Evolutionary conservation across 306 rosid genomes (phyloP), one percentile per base, ranked within the genome.

Genomic region (Begonia masoniana): DNA sequence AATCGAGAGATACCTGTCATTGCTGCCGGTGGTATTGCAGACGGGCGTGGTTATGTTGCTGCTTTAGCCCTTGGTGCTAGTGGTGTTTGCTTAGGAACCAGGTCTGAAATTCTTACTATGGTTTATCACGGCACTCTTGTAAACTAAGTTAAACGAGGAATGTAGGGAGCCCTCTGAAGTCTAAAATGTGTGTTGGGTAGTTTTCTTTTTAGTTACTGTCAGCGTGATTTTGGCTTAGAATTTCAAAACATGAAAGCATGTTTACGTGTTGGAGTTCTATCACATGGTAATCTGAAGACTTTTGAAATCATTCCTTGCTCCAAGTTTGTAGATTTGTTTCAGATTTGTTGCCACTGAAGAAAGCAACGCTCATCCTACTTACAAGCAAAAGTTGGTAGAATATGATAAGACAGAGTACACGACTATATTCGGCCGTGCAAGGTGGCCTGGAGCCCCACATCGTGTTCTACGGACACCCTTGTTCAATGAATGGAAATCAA

Each of bases 61-160:
- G 88, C 88, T 15, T 52, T 88, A 59, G 97, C 97, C 61, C 88
- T 88, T 55, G 97, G 97, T 49, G 93, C 97, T 60, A 74, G 62
- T 52, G 97, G 86, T 15, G 52, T 84, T 41, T 75, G 87, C 71
- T 62, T 79, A 11, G 97, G 95, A 57, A 84, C 97, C 2, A 84
- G 95, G 97, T 87, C 53, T 57, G 71, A 47, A 66, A 60, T 14
- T 47, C 21, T 57, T 47, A 56, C 26, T 49, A 16, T 47, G 55
- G 9, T 13, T 49, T 31, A 31, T 31, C 39, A 0, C 39, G 2
- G 8, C 39, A 31, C 9, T 31, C 39, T 5, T 31, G 39, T 31
- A 31, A 31, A 31, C 39, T 31, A 31, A 31, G 8, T 31, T 31
- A 5, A 31, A 31, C 39, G 7, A 31, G 8, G 9, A 31, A 31